These are phyloP conservation scores for Rhipidocladum racemiflorum DNA, from an alignment of 176 grass and related monocot genomes.

Conservation along the genomic window DNA sequence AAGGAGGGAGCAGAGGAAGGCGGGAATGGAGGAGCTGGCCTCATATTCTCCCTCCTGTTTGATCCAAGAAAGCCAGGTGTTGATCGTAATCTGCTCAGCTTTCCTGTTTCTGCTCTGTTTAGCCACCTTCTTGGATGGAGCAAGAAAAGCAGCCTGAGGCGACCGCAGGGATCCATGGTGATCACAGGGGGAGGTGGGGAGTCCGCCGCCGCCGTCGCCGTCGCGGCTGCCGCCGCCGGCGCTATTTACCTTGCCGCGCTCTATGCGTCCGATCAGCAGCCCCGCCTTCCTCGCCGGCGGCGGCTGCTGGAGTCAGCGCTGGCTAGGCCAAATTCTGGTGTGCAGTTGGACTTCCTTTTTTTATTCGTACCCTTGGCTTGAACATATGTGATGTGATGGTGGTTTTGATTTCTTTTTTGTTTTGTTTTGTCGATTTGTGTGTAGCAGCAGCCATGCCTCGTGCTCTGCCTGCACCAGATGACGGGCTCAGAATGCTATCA, in stretches of 20 bases:
- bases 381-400: not conserved
- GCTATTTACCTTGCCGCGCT: not conserved
- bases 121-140: conserved; percentile 27
- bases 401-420: not conserved
- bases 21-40: not conserved
- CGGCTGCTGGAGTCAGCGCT: not conserved
- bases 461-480: not conserved
- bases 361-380: not conserved
- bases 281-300: not conserved
- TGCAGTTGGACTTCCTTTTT: not conserved
- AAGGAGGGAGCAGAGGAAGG: not conserved
- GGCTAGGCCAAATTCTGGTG: conserved; percentile 11
- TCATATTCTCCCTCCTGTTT: conserved; percentile 28
- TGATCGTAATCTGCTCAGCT: conserved; percentile 18
- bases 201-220: not conserved
- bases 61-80: conserved; percentile 2
- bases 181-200: not conserved
- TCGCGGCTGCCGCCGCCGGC: not conserved
- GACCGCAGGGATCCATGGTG: not conserved
- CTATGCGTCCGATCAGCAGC: not conserved
- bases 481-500: conserved; percentile 43
- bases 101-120: conserved; percentile 36
- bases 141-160: not conserved
- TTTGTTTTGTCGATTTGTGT: not conserved
- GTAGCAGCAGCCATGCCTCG: not conserved